Evolutionary conservation across 805 yeast genomes (phyloP).

Genomic region (Candida michaelii): DNA sequence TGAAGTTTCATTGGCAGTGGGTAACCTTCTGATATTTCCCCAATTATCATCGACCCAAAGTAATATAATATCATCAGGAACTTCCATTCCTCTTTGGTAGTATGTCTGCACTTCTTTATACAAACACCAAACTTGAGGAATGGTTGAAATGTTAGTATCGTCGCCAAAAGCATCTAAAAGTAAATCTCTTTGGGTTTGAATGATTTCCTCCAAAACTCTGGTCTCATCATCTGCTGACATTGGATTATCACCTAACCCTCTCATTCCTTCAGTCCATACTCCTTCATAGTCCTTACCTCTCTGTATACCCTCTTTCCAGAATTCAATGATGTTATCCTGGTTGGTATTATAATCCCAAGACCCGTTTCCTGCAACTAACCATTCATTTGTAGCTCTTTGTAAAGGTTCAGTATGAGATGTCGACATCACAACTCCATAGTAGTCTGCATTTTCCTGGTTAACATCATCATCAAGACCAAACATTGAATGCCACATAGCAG

Average conservation of each 20-base stretch:
- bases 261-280: conserved; percentile 20
- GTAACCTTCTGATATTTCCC: conserved; percentile 28
- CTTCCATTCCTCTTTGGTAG: conserved; percentile 18
- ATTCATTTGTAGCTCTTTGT: conserved; percentile 19
- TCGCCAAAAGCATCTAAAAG: conserved; percentile 14
- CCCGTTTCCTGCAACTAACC: conserved; percentile 17
- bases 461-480: conserved; percentile 18
- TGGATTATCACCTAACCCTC: conserved; percentile 20
- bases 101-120: conserved; percentile 21
- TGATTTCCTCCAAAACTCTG: conserved; percentile 16
- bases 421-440: conserved; percentile 20
- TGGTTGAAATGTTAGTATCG: conserved; percentile 12
- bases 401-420: conserved; percentile 22
- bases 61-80: conserved; percentile 22
- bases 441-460: conserved; percentile 20
- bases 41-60: conserved; percentile 29
- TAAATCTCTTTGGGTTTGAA: conserved; percentile 16
- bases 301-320: conserved; percentile 18
- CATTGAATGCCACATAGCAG: conserved; percentile 20
- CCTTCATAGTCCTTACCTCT: conserved; percentile 18
- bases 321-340: conserved; percentile 17
- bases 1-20: conserved; percentile 18
- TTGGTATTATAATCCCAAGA: conserved; percentile 19
- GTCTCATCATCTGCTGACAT: conserved; percentile 19
- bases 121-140: conserved; percentile 22